phyloP scores from a whole-genome alignment of 2,329 filamentous ascomycete genomes.

The Monosporascus cannonballus region DNA sequence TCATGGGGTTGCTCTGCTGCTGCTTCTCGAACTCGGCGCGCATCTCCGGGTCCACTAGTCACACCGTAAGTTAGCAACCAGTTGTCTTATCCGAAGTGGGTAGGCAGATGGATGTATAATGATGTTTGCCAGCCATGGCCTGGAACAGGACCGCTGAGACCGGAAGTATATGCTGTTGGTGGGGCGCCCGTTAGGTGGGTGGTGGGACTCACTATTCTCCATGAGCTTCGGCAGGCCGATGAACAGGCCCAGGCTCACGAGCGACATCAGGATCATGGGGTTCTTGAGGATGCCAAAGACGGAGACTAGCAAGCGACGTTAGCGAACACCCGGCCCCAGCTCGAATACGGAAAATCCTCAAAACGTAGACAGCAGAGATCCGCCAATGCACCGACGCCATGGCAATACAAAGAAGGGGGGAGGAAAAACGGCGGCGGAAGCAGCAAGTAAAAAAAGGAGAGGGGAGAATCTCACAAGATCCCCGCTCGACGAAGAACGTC shows the following conservation, averaged over 20 bases:
- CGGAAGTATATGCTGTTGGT: too few relatives aligned
- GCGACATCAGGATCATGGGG: conserved; percentile 91
- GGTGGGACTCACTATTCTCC: conserved; percentile 73
- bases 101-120: neutral
- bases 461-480: conserved; percentile 57
- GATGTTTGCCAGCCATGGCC: neutral
- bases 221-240: conserved; percentile 92
- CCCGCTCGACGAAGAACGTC: conserved; percentile 70
- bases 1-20: conserved; percentile 69
- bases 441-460: neutral
- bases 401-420: neutral
- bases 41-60: conserved; percentile 89
- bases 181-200: neutral
- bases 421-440: neutral
- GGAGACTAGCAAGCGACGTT: conserved; percentile 50
- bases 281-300: conserved; percentile 82
- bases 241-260: conserved; percentile 76
- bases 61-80: too few relatives aligned
- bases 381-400: neutral
- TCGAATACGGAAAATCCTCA: neutral
- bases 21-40: conserved; percentile 88
- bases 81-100: neutral
- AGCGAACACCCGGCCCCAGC: neutral
- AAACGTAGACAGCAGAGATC: neutral
- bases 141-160: too few relatives aligned